Base-by-base conservation (phyloP, 2,329 filamentous ascomycete species). In the Fusarium sp. region DNA sequence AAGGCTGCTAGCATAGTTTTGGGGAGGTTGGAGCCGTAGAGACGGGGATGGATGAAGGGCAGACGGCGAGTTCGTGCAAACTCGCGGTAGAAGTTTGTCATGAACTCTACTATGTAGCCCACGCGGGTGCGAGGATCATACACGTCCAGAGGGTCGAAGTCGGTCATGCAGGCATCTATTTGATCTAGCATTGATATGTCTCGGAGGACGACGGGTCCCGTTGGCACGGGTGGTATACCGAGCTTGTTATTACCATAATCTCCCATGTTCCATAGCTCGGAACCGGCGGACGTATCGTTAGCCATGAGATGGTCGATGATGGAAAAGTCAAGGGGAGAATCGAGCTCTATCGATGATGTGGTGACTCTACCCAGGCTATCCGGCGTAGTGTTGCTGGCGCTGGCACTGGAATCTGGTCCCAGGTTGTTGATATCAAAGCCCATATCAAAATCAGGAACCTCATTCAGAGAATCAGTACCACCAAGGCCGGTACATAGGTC, bases 41-140 rank as follows among this genome's bases (percentile, higher is more conserved):
- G 78, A 13, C 80, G 78, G 38, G 79, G 77, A 70, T 86, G 84
- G 58, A 85, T 77, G 69, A 83, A 85, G 35, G 83, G 80, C 23
- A 83, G 78, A 10, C 78, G 72, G 62, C 79, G 80, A 8, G 80
- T 78, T 33, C 73, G 76, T 17, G 82, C 78, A 61, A 81, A 84
- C 50, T 46, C 75, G 23, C 65, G 52, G 72, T 80, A 82, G 45
- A 84, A 67, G 27, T 75, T 55, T 8, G 76, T 80, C 11, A 84
- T 53, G 17, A 67, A 53, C 26, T 74, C 62, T 54, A 84, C 70
- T n/a, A 79, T 75, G 69, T 77, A 80, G 57, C 81, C 80, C 37
- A 83, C 69, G 26, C 77, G 74, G 26, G 79, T 79, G 49, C 76
- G 74, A 33, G 79, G 76, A 60, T 83, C 79, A 69, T 81, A 76